Evolutionary conservation across 176 grass and related monocot species (phyloP).

Genomic region (Guadua angustifolia): DNA sequence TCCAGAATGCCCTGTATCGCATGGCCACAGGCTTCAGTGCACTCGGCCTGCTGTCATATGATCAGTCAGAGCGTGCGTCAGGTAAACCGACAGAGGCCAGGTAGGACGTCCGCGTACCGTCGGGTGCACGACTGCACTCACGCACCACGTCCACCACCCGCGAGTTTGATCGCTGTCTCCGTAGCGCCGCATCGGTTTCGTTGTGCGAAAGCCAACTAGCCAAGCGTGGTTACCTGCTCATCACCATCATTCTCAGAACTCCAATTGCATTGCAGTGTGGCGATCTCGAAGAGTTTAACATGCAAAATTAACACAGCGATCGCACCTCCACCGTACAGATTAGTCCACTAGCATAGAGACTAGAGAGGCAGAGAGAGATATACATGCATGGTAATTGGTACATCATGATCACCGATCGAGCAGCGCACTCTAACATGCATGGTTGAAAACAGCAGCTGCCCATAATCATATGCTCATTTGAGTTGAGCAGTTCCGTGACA

Average conservation of each 20-base stretch:
- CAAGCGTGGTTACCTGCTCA: background rate
- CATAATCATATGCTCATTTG: background rate
- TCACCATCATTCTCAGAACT: background rate
- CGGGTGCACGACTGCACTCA: conserved; percentile 41
- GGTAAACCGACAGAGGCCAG: conserved; percentile 10
- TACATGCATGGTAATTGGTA: too few species aligned
- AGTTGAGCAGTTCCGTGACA: background rate
- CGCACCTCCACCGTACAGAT: background rate
- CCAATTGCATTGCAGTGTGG: background rate
- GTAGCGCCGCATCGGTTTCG: background rate
- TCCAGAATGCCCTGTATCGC: background rate
- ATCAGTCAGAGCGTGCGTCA: background rate
- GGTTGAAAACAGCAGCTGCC: background rate
- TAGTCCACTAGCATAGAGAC: background rate
- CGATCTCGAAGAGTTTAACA: background rate
- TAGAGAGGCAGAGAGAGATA: too few species aligned
- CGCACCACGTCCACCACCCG: too few species aligned
- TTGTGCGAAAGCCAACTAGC: background rate
- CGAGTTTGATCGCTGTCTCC: background rate
- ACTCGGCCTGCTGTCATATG: too few species aligned
- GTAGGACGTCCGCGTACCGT: conserved; percentile 9
- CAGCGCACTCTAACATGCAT: too few species aligned
- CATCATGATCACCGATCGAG: too few species aligned
- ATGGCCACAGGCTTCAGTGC: background rate
- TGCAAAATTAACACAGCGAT: background rate